Conservation (phyloP, 2,329 filamentous ascomycete genomes). For the Ophiosphaerella korrae region DNA sequence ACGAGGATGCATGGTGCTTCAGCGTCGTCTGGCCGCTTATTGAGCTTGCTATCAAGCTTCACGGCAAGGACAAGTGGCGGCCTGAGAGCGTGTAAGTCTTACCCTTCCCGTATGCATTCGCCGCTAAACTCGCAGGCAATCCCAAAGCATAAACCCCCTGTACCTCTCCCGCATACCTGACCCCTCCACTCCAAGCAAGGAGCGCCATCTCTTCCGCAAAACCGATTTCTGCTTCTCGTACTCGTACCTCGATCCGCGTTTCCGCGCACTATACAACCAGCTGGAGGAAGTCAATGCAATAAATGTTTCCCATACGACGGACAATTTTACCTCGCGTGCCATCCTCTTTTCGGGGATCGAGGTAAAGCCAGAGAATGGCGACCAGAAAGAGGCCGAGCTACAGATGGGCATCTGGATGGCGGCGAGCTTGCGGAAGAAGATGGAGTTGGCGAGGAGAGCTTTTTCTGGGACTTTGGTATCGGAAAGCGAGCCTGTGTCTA, state of each 20-base stretch:
- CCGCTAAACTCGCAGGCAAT: slow-evolving; percentile 3
- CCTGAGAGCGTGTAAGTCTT: slow-evolving; percentile 10
- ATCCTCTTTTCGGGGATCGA: slow-evolving; percentile 21
- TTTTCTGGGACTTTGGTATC: background rate
- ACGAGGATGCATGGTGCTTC: slow-evolving; percentile 16
- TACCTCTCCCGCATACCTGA: slow-evolving; percentile 1
- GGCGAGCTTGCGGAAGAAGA: slow-evolving; percentile 23
- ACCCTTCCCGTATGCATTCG: too few relatives aligned
- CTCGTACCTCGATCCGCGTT: slow-evolving; percentile 14
- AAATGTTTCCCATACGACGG: slow-evolving; percentile 2
- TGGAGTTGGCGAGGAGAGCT: slow-evolving; percentile 9
- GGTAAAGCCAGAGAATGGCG: slow-evolving; percentile 20
- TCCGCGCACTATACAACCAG: slow-evolving; percentile 10
- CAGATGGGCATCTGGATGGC: slow-evolving; percentile 26
- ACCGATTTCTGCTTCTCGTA: slow-evolving; percentile 3
- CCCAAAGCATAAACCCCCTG: slow-evolving; percentile 11
- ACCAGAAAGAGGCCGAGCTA: slow-evolving; percentile 18
- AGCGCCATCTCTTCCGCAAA: slow-evolving; percentile 12
- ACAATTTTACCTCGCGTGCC: slow-evolving; percentile 5
- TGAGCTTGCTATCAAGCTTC: slow-evolving; percentile 10
- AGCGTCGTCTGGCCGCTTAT: slow-evolving; percentile 12
- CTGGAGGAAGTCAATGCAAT: slow-evolving; percentile 5
- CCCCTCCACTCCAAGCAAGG: background rate
- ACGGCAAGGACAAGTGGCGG: slow-evolving; percentile 8
- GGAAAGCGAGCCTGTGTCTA: background rate